Evolutionary conservation across 148 eudicot genomes (phyloP).

Genomic region (Fagopyrum homotropicum): DNA sequence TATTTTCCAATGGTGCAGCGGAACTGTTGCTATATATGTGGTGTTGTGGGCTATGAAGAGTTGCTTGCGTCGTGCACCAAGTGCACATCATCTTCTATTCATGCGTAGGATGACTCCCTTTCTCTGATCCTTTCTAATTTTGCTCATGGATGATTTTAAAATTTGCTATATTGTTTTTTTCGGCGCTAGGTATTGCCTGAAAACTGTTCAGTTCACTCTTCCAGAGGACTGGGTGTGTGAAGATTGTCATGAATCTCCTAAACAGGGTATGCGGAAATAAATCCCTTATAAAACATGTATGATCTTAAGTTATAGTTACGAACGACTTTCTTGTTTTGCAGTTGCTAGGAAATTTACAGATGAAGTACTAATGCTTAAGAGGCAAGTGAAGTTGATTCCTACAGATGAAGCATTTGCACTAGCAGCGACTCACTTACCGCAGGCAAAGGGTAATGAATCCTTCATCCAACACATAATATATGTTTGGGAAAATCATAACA

Average conservation of each 20-base stretch:
- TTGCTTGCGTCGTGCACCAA: neutral
- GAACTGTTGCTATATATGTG: slow-evolving; percentile 1
- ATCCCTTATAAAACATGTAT: neutral
- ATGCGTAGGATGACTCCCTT: neutral
- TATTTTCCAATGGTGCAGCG: slow-evolving; percentile 1
- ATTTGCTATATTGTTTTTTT: neutral
- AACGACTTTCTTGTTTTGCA: neutral
- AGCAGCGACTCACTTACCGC: neutral
- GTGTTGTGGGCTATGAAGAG: neutral
- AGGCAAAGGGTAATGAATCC: neutral
- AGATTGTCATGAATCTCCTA: neutral
- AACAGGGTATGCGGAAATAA: slow-evolving; percentile 2
- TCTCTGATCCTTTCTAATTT: neutral
- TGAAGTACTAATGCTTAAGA: neutral
- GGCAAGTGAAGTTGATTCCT: slow-evolving; percentile 1
- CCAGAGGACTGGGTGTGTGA: slow-evolving; percentile 9
- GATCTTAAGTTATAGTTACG: neutral
- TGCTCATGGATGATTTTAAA: neutral
- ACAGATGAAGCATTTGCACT: slow-evolving; percentile 8
- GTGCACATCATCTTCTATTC: neutral
- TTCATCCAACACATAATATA: neutral
- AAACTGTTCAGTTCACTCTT: neutral
- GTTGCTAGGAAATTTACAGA: neutral
- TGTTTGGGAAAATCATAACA: neutral
- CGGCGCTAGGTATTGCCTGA: slow-evolving; percentile 4